Conservation (phyloP, 1,284 basidiomycete genomes). For the Hypsizygus ulmarius region DNA sequence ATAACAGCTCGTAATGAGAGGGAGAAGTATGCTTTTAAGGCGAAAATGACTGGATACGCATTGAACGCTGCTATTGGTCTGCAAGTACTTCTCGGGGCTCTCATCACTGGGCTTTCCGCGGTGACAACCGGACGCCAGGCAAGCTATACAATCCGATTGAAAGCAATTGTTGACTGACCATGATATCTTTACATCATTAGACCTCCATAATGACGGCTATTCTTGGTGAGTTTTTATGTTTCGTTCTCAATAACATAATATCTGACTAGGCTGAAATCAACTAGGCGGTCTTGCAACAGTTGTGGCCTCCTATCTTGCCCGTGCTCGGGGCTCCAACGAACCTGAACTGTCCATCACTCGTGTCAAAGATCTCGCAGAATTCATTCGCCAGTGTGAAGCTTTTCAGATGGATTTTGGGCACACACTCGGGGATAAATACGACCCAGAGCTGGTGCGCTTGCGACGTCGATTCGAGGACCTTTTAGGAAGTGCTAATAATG, state of each 20-base stretch:
- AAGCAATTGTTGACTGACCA: not conserved
- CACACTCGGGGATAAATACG: slow-evolving; percentile 21
- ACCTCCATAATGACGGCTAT: slow-evolving; percentile 36
- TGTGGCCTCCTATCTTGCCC: slow-evolving; percentile 68
- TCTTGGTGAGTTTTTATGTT: slow-evolving; percentile 30
- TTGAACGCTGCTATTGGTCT: slow-evolving; percentile 50
- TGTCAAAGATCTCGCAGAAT: slow-evolving; percentile 60
- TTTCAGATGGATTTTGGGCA: slow-evolving; percentile 59
- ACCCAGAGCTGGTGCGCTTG: slow-evolving; percentile 23
- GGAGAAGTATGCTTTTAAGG: slow-evolving; percentile 42
- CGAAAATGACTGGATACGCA: slow-evolving; percentile 44
- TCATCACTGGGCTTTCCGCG: slow-evolving; percentile 66
- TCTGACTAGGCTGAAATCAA: slow-evolving; percentile 26
- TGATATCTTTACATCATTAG: slow-evolving; percentile 22
- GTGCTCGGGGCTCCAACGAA: slow-evolving; percentile 62
- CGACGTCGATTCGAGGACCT: slow-evolving; percentile 37
- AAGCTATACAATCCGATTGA: not conserved
- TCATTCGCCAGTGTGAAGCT: slow-evolving; percentile 55
- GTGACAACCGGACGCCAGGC: slow-evolving; percentile 40
- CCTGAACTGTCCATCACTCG: slow-evolving; percentile 56
- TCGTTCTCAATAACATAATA: not conserved
- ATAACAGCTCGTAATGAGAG: slow-evolving; percentile 37
- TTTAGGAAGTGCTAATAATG: slow-evolving; percentile 32
- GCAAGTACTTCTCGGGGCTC: slow-evolving; percentile 61
- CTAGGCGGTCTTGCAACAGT: slow-evolving; percentile 60